A percentile compares a stretch with the other conserved stretches of the same genome.
phyloP scores from a whole-genome alignment of 2,329 filamentous ascomycete genomes.

The Samsoniella hepiali region DNA sequence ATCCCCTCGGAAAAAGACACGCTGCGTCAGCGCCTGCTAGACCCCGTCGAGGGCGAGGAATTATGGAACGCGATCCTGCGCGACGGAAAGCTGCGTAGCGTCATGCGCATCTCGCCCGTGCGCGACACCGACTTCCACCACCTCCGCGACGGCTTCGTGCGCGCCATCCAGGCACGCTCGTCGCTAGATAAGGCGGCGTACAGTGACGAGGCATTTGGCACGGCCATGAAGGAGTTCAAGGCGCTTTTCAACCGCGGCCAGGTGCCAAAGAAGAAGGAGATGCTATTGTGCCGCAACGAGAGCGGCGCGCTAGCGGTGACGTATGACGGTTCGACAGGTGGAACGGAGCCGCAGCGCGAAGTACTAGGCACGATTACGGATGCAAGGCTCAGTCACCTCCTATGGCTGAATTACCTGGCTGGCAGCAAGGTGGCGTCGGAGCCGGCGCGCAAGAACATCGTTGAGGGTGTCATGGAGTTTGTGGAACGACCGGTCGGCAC shows the following conservation, averaged over 20 bases:
- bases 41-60: constrained; percentile 64
- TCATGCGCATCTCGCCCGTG: constrained; percentile 83
- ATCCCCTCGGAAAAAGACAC: constrained; percentile 77
- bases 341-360: constrained; percentile 44
- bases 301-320: constrained; percentile 64
- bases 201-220: constrained; percentile 72
- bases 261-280: constrained; percentile 74
- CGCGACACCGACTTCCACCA: constrained; percentile 93
- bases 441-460: constrained; percentile 72
- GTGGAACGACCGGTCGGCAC: constrained; percentile 86
- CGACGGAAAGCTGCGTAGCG: constrained; percentile 66
- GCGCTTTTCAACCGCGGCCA: constrained; percentile 74
- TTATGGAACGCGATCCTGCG: constrained; percentile 72
- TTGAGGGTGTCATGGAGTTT: constrained; percentile 83
- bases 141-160: constrained; percentile 84
- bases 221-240: constrained; percentile 74
- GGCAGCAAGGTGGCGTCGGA: constrained; percentile 87
- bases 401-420: constrained; percentile 89
- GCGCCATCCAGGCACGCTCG: constrained; percentile 73
- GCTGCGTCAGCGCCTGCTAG: constrained; percentile 65
- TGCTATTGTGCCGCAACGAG: constrained; percentile 68
- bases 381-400: constrained; percentile 72
- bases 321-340: constrained; percentile 56
- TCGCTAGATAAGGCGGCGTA: constrained; percentile 52
- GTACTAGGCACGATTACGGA: constrained; percentile 70